Evolutionary conservation across 805 yeast genomes (phyloP), one percentile per base, ranked within the genome.

Genomic region (Candida insectalens): DNA sequence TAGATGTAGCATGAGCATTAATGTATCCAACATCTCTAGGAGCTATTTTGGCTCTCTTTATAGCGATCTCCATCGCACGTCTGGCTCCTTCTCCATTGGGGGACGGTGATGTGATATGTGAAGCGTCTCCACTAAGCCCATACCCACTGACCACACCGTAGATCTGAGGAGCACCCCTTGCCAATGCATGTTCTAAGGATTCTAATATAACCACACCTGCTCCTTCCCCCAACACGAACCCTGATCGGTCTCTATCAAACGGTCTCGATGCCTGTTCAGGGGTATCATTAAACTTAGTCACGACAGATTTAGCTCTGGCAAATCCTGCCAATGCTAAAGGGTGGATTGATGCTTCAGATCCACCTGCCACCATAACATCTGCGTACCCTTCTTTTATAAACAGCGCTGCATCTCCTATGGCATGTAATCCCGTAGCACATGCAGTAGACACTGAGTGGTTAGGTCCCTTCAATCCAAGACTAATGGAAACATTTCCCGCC

Each of bases 1-100:
- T 92, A 0, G 95, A 83, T 0, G 99, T 92, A 1, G 99, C 98
- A 56, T 92, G 99, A 2, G 98, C 96, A 57, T 94, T 92, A 31
- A 92, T 66, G 49, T 87, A 92, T 30, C 71, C 85, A 14, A 89
- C 64, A 2, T 71, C 63, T 3, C 48, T 29, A 0, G 76, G 66
- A 1, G 52, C 50, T 2, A 78, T 37, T 1, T 63, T 63, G 1
- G 78, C 77, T 13, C 63, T 59, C 18, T 59, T 51, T 18, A 88
- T 41, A 0, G 97, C 95, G 68, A 71, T 69, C 31, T 65, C 57
- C 94, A 92, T 92, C 3, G 96, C 78, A 40, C 82, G 62, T 39
- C 53, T 64, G 0, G 96, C 97, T 9, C 97, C 98, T 21, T 70
- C 67, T 2, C 97, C 97, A 37, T 73, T 69, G 19, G 72, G 77